phyloP scores from a whole-genome alignment of 805 yeast species.

The Brettanomyces sp. region DNA sequence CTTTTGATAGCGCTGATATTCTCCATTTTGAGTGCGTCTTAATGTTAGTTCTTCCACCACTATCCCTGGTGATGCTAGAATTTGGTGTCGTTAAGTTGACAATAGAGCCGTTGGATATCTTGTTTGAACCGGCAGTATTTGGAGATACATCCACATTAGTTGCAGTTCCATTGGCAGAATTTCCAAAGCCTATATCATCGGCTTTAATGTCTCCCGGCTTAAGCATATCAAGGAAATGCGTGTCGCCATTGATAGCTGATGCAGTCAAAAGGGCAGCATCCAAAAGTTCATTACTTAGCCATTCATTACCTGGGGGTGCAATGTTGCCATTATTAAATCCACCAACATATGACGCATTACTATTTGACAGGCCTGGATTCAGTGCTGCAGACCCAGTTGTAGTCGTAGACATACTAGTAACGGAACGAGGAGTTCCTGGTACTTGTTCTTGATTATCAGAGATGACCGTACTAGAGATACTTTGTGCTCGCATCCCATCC shows the following conservation, averaged over 20 bases:
- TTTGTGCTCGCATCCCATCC: background rate
- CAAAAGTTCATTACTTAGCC: slow-evolving; percentile 62
- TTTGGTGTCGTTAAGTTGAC: background rate
- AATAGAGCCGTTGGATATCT: too few relatives aligned
- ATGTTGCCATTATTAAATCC: background rate
- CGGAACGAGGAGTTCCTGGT: background rate
- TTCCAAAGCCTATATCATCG: slow-evolving; percentile 3
- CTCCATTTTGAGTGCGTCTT: too few relatives aligned
- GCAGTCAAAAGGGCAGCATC: slow-evolving; percentile 71
- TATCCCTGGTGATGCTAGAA: background rate
- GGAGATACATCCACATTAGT: too few relatives aligned
- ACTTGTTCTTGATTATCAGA: background rate
- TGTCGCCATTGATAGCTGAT: slow-evolving; percentile 56
- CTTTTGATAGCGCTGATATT: too few relatives aligned
- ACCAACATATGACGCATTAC: background rate
- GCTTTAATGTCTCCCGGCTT: slow-evolving; percentile 14
- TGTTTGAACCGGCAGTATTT: too few relatives aligned
- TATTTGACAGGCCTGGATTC: background rate
- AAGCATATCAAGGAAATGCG: slow-evolving; percentile 48
- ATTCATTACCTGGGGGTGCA: slow-evolving; percentile 38
- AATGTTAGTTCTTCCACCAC: background rate
- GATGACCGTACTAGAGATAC: background rate
- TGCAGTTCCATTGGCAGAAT: too few relatives aligned
- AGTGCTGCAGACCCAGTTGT: background rate
- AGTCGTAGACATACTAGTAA: background rate